Percentiles rank a stretch among this genome's conserved stretches.
Conservation (phyloP, 441 rosid species). For the Kokia cookei region DNA sequence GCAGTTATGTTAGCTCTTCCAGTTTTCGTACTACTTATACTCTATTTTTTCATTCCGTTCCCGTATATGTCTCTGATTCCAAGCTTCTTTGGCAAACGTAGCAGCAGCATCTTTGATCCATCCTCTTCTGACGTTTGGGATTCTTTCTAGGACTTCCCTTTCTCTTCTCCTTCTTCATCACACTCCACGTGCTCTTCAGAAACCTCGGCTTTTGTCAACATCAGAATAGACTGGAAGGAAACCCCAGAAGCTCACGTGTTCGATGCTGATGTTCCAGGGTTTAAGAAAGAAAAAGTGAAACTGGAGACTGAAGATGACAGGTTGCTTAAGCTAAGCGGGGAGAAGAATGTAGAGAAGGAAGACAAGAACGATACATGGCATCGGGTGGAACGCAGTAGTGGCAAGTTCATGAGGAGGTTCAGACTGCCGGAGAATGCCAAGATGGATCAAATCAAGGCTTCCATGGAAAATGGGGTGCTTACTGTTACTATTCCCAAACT, state of each 20-base stretch:
- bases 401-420: slow-evolving; percentile 33
- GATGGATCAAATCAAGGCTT: slow-evolving; percentile 6
- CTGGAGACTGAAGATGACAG: slow-evolving; percentile 41
- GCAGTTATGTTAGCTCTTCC: too few relatives aligned
- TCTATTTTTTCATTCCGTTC: not conserved
- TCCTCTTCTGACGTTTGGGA: slow-evolving; percentile 14
- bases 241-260: slow-evolving; percentile 42
- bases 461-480: slow-evolving; percentile 8
- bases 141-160: slow-evolving; percentile 2
- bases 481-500: not conserved
- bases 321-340: slow-evolving; percentile 46
- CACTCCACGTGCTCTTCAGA: not conserved
- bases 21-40: not conserved
- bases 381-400: slow-evolving; percentile 35
- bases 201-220: slow-evolving; percentile 18
- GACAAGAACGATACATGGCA: slow-evolving; percentile 45
- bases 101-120: slow-evolving; percentile 12
- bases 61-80: not conserved
- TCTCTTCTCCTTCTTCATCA: not conserved
- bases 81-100: slow-evolving; percentile 12
- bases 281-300: slow-evolving; percentile 41
- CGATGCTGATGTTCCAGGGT: slow-evolving; percentile 41
- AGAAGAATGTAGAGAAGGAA: slow-evolving; percentile 43
- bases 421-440: slow-evolving; percentile 28
- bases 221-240: slow-evolving; percentile 40